Evolutionary conservation across 768 basidiomycete species (phyloP), one percentile per base, ranked within the genome.

Genomic region (Roridomyces roridus): DNA sequence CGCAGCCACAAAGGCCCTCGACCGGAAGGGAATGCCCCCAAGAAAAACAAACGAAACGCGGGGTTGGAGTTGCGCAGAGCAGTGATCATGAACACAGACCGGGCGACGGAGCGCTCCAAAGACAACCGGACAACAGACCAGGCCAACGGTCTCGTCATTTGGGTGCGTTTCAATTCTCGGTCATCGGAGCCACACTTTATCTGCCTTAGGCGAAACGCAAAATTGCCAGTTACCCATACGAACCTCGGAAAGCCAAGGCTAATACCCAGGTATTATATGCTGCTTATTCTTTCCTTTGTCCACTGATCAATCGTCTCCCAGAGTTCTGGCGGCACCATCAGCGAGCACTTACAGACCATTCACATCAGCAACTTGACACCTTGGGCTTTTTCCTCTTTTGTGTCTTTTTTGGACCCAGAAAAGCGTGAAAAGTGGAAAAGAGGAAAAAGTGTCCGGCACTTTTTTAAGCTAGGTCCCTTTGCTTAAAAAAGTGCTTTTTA

Each of bases 1-100:
- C 56, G 56, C 11, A 25, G 12, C 12, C 56, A 57, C 49, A 57
- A 57, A 42, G 56, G 56, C 14, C 56, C 48, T 4, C 56, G 46
- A 2, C 42, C 51, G 7, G 48, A 39, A 5, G 9, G 42, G 4
- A 51, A 50, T 36, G 45, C 40, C 14, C 21, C 26, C 23, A 36
- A 55, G 11, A 15, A 8, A 8, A 21, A 24, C 12, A 57, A 57
- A 14, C 48, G 31, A 25, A n/a, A n/a, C n/a, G n/a, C n/a, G n/a
- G n/a, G n/a, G n/a, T 57, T 44, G 4, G 49, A 41, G 2, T 40
- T 11, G 7, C 43, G 56, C 12, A 9, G 56, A 1, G 56, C 48
- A 0, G 49, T 36, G 3, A 50, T 57, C 17, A 51, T 57, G 7
- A 44, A 51, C 36, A 51, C 49, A 1, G 36, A 47, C 17, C 46